Conservation (phyloP, 495 filamentous ascomycete species). For the Trichoderma erinaceum region DNA sequence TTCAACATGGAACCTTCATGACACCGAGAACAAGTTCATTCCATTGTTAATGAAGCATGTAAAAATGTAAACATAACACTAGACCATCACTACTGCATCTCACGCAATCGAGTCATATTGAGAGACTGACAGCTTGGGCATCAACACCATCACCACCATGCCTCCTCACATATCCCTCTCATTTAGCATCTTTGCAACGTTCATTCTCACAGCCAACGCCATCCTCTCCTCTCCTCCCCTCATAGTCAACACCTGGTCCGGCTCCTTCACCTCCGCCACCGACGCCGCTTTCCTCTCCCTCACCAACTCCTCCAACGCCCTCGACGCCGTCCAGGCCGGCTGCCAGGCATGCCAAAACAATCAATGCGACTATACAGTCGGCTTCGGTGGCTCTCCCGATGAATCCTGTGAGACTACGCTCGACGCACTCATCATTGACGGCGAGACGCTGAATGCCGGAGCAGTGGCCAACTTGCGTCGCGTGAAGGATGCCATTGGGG, state of each 20-base stretch:
- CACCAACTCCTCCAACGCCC: conserved; percentile 25
- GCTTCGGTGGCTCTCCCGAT: conserved; percentile 42
- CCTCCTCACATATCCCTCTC: background rate
- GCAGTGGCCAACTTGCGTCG: conserved; percentile 42
- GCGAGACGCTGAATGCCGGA: conserved; percentile 38
- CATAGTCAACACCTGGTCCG: conserved; percentile 43
- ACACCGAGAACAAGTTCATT: no score
- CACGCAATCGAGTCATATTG: background rate
- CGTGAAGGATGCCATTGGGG: conserved; percentile 36
- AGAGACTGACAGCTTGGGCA: background rate
- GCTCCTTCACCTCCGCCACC: conserved; percentile 41
- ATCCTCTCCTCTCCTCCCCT: conserved; percentile 35
- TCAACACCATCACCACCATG: background rate
- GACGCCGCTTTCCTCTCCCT: conserved; percentile 40
- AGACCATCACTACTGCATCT: no score
- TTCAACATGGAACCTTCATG: background rate
- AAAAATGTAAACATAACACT: background rate
- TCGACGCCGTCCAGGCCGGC: conserved; percentile 40
- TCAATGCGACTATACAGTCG: conserved; percentile 43
- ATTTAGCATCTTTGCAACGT: background rate
- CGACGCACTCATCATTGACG: conserved; percentile 26
- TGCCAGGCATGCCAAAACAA: conserved; percentile 40
- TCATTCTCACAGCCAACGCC: background rate
- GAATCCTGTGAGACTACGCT: conserved; percentile 29
- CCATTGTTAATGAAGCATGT: no score